Evolutionary conservation across 306 rosid genomes (phyloP).

Genomic region (Sindora glabra): DNA sequence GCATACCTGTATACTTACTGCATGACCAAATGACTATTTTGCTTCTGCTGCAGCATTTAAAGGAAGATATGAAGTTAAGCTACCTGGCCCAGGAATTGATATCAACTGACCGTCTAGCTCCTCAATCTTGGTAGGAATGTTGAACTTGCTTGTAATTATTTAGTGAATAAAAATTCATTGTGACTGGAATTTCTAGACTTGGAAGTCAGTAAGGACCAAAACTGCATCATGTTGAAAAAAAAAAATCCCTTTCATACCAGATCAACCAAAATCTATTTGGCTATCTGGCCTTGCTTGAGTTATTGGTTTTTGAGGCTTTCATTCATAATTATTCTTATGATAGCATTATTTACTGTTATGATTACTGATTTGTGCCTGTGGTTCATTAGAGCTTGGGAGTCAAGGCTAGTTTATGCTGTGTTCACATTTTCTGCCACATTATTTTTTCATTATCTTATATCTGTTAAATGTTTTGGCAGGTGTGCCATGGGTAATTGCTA

Average conservation of each 20-base stretch:
- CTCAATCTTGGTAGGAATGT: slow-evolving; percentile 85
- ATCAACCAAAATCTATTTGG: not conserved
- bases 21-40: slow-evolving; percentile 19
- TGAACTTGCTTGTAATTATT: slow-evolving; percentile 30
- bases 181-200: not conserved
- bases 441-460: slow-evolving; percentile 9
- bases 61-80: slow-evolving; percentile 97
- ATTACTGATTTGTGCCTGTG: not conserved
- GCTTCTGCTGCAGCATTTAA: slow-evolving; percentile 72
- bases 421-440: not conserved
- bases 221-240: no score
- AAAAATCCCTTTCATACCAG: no score
- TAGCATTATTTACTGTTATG: not conserved
- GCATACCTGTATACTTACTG: not conserved
- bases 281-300: not conserved
- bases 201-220: not conserved
- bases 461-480: slow-evolving; percentile 28
- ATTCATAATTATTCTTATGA: not conserved
- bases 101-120: slow-evolving; percentile 89
- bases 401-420: not conserved
- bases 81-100: slow-evolving; percentile 88
- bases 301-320: not conserved
- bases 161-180: not conserved
- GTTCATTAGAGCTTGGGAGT: not conserved
- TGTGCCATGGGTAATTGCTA: slow-evolving; percentile 53